Base-by-base conservation (phyloP, 2,329 filamentous ascomycete species). In the Chrysosphaeria jannelii region DNA sequence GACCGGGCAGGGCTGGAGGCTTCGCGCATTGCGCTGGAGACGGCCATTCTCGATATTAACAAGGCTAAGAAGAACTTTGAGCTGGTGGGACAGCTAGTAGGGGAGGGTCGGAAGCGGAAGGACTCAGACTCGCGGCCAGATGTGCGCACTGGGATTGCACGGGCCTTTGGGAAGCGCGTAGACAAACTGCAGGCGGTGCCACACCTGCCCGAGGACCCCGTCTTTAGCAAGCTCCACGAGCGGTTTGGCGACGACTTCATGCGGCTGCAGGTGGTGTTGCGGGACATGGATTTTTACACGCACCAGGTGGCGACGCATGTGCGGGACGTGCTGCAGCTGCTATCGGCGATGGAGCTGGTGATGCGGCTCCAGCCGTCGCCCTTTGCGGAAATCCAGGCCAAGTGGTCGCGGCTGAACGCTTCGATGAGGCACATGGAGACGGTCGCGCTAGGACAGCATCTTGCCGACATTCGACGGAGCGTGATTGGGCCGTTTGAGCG, bases 31-130 rank as follows among this genome's bases (percentile, higher is more conserved):
- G 42, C 46, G 4, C 39, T 68, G 8, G 62, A 70, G 31, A 57
- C 54, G 18, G 69, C 79, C 7, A 62, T 74, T 12, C 59, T 71
- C 25, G 71, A 81, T 29, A 93, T 93, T 42, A 90, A 97, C 46
- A 78, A 88, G 39, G 67, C 78, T 25, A 93, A 91, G 48, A 88
- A 81, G 46, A 79, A 88, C 25, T 78, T 81, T 28, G 76, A 91
- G 42, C 60, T 89, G 22, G 74, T 93, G 13, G 78, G 76, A 4
- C 71, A 88, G 43, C 79, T 88, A 27, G 74, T 91, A 14, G 55
- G 68, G 27, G 57, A 75, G 27, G 81, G 81, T 40, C 64, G 72
- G 32, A 88, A 88, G 38, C 16, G 16, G 7, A 18, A 18, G 16
- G 16, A 18, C 16, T 18, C 16, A 18, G 75, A 90, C 33, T 81